These are phyloP conservation scores for Tuber magnatum DNA, from an alignment of 495 filamentous ascomycete species.

Conservation along the genomic window DNA sequence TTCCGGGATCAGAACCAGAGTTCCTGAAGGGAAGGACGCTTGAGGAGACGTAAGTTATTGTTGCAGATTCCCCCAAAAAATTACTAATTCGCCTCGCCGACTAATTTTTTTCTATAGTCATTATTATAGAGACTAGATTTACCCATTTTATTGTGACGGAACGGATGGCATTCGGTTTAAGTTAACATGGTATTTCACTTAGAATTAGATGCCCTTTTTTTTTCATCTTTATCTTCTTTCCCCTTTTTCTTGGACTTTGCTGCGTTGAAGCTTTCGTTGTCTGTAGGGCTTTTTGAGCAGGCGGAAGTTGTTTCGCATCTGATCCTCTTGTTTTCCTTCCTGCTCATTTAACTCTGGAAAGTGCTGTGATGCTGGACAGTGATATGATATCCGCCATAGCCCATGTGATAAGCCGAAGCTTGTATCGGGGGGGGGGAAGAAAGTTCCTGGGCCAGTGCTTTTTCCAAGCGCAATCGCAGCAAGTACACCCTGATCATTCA, in stretches of 20 bases:
- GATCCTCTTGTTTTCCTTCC: not conserved
- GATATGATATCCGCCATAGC: not conserved
- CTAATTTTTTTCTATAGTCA: constrained; percentile 16
- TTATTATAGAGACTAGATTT: constrained; percentile 26
- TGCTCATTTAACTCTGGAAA: not conserved
- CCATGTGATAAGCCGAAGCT: not conserved
- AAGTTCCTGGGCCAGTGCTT: not conserved
- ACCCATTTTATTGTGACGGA: not conserved
- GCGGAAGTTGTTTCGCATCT: not conserved
- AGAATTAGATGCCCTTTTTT: constrained; percentile 35
- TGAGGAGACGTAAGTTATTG: constrained; percentile 59
- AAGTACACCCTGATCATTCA: not conserved
- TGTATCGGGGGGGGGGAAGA: not conserved
- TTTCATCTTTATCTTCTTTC: constrained; percentile 5
- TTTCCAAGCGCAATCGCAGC: not conserved
- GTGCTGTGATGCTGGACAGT: not conserved
- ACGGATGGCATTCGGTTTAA: constrained; percentile 19
- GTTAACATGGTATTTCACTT: constrained; percentile 38
- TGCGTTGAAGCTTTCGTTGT: not conserved
- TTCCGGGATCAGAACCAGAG: constrained; percentile 76
- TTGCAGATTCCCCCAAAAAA: not conserved
- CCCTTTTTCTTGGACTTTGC: not conserved
- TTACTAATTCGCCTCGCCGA: constrained; percentile 10
- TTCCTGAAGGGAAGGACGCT: constrained; percentile 83
- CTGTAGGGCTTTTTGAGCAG: not conserved